phyloP scores from a whole-genome alignment of 1,284 basidiomycete genomes.

The Trametes sp. region DNA sequence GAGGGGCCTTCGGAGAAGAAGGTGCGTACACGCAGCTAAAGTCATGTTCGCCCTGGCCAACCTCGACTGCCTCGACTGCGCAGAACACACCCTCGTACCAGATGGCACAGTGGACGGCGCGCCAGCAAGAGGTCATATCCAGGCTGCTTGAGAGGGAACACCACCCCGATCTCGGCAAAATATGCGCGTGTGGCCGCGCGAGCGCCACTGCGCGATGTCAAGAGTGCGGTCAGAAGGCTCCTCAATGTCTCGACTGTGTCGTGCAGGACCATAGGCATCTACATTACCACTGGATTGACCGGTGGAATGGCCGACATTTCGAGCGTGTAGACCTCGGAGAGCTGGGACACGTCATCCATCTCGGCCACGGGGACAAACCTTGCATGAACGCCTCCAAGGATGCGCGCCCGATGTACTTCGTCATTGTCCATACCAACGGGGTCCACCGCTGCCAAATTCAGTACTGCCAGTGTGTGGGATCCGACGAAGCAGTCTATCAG shows the following conservation, averaged over 20 bases:
- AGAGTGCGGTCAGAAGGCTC: not conserved
- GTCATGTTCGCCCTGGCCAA: too few species aligned
- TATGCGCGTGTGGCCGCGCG: not conserved
- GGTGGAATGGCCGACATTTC: not conserved
- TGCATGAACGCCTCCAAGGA: not conserved
- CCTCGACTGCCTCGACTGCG: not conserved
- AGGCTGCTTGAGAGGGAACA: not conserved
- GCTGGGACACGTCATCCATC: not conserved
- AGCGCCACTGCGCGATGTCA: not conserved
- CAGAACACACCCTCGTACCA: not conserved
- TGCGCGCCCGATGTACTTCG: not conserved
- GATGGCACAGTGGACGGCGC: not conserved
- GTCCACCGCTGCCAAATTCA: not conserved
- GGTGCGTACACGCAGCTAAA: too few species aligned
- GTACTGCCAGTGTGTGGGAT: constrained; percentile 3
- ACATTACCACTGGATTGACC: constrained; percentile 1
- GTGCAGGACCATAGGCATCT: not conserved
- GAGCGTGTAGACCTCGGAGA: not conserved
- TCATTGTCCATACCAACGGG: constrained; percentile 7
- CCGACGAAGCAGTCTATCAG: not conserved
- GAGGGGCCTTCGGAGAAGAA: not conserved
- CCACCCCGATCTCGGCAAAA: not conserved
- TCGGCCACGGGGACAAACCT: not conserved
- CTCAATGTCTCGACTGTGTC: not conserved
- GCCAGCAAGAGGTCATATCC: not conserved